Evolutionary conservation across 495 filamentous ascomycete species (phyloP).

Genomic region (Xylaria grammica): DNA sequence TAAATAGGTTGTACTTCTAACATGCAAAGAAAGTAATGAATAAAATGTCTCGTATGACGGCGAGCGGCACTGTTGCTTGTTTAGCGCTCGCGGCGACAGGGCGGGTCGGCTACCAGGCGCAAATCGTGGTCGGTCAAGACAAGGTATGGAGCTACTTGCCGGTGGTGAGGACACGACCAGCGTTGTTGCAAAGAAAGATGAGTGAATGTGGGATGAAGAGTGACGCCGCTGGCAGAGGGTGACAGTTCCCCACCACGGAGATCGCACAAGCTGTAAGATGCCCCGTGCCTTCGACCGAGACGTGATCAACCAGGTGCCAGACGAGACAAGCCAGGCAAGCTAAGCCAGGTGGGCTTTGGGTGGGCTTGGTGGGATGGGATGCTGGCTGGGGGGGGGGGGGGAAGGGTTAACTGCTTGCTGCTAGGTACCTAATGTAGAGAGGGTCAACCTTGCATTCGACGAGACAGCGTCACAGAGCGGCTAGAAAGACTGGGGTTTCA

Average conservation of each 20-base stretch:
- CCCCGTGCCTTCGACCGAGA: slow-evolving; percentile 43
- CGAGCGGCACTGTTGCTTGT: slow-evolving; percentile 35
- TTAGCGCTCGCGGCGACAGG: slow-evolving; percentile 40
- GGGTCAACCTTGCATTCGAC: slow-evolving; percentile 47
- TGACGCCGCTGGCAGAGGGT: slow-evolving; percentile 40
- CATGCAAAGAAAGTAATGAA: slow-evolving; percentile 44
- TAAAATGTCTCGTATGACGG: slow-evolving; percentile 56
- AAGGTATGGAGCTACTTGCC: slow-evolving; percentile 35
- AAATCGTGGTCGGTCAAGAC: slow-evolving; percentile 40
- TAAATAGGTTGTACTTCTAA: slow-evolving; percentile 45
- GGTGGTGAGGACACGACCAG: slow-evolving; percentile 41
- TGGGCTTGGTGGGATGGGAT: slow-evolving; percentile 12
- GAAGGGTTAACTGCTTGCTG: slow-evolving; percentile 22
- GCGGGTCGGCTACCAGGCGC: slow-evolving; percentile 35
- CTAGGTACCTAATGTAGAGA: no score
- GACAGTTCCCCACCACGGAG: slow-evolving; percentile 46
- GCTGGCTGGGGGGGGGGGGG: slow-evolving; percentile 5
- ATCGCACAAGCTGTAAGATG: slow-evolving; percentile 46
- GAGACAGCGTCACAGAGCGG: slow-evolving; percentile 50
- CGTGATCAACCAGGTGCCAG: slow-evolving; percentile 38
- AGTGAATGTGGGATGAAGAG: slow-evolving; percentile 40
- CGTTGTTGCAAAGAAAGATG: slow-evolving; percentile 32
- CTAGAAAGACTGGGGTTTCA: slow-evolving; percentile 49
- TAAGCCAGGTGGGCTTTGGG: slow-evolving; percentile 16
- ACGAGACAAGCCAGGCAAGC: slow-evolving; percentile 8